Conservation (phyloP, 2,329 filamentous ascomycete genomes). For the Colletotrichum coccodes region DNA sequence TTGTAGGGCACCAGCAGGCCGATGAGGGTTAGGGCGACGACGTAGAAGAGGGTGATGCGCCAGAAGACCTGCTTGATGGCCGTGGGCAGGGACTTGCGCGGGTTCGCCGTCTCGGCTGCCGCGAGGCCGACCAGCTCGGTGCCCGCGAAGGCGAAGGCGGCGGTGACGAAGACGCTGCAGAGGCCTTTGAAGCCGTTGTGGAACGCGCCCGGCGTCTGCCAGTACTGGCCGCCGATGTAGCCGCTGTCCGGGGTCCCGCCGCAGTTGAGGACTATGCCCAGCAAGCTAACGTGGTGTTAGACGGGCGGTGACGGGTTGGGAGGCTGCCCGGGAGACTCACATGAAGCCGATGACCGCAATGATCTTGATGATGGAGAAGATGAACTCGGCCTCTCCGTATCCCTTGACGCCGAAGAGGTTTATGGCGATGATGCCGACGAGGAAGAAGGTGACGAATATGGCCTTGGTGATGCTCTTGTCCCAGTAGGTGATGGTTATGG, state of each 20-base stretch:
- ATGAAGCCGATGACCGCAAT: slow-evolving; percentile 89
- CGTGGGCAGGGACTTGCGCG: slow-evolving; percentile 82
- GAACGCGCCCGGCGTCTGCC: slow-evolving; percentile 84
- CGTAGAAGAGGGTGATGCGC: slow-evolving; percentile 91
- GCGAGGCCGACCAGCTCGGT: slow-evolving; percentile 82
- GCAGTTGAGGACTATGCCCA: slow-evolving; percentile 87
- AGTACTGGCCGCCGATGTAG: slow-evolving; percentile 85
- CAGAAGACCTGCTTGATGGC: slow-evolving; percentile 96
- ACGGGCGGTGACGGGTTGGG: not conserved
- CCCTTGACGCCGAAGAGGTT: slow-evolving; percentile 90
- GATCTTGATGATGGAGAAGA: slow-evolving; percentile 88
- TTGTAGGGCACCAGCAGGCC: slow-evolving; percentile 84
- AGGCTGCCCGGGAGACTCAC: slow-evolving; percentile 55
- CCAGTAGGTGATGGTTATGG: slow-evolving; percentile 88
- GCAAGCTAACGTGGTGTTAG: slow-evolving; percentile 63
- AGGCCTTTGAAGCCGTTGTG: slow-evolving; percentile 87
- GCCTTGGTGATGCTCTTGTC: slow-evolving; percentile 70
- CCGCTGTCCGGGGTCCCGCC: slow-evolving; percentile 78
- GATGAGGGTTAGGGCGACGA: slow-evolving; percentile 83
- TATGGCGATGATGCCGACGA: slow-evolving; percentile 79
- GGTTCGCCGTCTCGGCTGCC: slow-evolving; percentile 82
- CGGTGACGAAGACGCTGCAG: slow-evolving; percentile 80
- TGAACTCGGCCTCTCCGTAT: slow-evolving; percentile 90
- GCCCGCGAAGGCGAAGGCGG: slow-evolving; percentile 80
- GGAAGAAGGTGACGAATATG: slow-evolving; percentile 86